A percentile compares a stretch with the other conserved stretches of the same genome.
phyloP scores from a whole-genome alignment of 495 filamentous ascomycete genomes.

The Hyaloscypha bicolor region DNA sequence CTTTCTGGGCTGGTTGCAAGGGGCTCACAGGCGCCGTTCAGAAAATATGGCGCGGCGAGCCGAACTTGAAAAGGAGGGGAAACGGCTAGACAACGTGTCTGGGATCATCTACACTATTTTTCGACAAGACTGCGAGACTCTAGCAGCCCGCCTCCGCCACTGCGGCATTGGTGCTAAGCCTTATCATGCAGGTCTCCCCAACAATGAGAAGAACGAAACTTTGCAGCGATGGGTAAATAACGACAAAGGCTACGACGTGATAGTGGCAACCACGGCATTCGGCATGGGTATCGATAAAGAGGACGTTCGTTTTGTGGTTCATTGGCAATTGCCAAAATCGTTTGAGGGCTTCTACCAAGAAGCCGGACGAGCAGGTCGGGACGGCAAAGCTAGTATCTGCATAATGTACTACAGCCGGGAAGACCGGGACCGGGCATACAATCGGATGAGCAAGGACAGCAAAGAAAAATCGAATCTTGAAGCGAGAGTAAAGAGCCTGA shows the following conservation, averaged over 20 bases:
- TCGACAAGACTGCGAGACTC: conserved; percentile 71
- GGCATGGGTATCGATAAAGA: conserved; percentile 98
- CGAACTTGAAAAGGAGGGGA: conserved; percentile 50
- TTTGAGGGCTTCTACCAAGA: conserved; percentile 98
- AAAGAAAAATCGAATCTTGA: conserved; percentile 35
- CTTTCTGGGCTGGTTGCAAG: conserved; percentile 72
- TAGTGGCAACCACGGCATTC: conserved; percentile 93
- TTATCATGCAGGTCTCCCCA: conserved; percentile 68
- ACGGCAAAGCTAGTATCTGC: conserved; percentile 82
- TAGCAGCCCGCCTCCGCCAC: conserved; percentile 64
- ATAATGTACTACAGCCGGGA: conserved; percentile 87
- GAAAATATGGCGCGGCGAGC: conserved; percentile 44
- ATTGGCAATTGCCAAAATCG: conserved; percentile 89
- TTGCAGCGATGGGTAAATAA: conserved; percentile 76
- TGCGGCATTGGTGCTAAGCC: conserved; percentile 69
- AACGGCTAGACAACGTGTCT: conserved; percentile 65
- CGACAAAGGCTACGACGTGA: conserved; percentile 76
- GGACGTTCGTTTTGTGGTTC: conserved; percentile 88
- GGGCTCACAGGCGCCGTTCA: conserved; percentile 65
- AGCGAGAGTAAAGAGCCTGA: conserved; percentile 48
- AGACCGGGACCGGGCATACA: conserved; percentile 75
- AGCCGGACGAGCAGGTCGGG: conserved; percentile 86
- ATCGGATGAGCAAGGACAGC: conserved; percentile 50
- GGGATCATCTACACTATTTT: conserved; percentile 91
- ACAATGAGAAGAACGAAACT: conserved; percentile 63